Evolutionary conservation across 257 asterid genomes (phyloP).

Genomic region (Galeopsis tetrahit): DNA sequence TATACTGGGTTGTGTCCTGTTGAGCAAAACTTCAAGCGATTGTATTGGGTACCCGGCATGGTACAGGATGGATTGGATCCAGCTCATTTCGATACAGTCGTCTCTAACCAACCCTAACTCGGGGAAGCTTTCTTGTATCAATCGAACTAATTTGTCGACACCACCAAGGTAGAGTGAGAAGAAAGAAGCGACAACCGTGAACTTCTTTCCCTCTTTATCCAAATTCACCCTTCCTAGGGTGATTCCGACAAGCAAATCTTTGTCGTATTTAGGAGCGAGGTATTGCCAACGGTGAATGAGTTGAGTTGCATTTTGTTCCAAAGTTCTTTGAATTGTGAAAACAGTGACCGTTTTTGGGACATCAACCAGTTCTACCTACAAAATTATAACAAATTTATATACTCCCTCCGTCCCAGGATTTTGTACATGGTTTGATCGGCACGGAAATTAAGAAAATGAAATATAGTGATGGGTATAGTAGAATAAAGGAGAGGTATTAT

Average conservation of each 20-base stretch:
- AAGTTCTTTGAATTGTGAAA: neutral
- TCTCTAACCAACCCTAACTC: slow-evolving; percentile 15
- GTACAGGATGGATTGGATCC: slow-evolving; percentile 16
- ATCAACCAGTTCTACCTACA: neutral
- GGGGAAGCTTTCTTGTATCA: slow-evolving; percentile 25
- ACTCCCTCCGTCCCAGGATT: too few relatives aligned
- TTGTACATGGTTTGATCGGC: too few relatives aligned
- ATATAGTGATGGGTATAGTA: too few relatives aligned
- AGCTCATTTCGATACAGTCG: slow-evolving; percentile 24
- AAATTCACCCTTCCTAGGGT: neutral
- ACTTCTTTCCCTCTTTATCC: slow-evolving; percentile 4
- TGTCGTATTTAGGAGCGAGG: slow-evolving; percentile 7
- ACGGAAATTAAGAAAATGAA: too few relatives aligned
- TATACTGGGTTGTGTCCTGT: neutral
- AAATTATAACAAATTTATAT: too few relatives aligned
- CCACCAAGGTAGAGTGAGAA: slow-evolving; percentile 17
- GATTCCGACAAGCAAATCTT: slow-evolving; percentile 4
- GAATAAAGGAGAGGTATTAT: too few relatives aligned
- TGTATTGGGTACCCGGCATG: slow-evolving; percentile 10
- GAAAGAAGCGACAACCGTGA: slow-evolving; percentile 12
- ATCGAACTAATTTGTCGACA: slow-evolving; percentile 6
- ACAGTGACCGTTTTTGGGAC: neutral
- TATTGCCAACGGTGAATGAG: slow-evolving; percentile 14
- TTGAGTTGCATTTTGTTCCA: neutral
- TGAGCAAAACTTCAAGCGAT: neutral